Base-by-base conservation (phyloP, 1,284 basidiomycete species). In the Microbotryum scabiosae region DNA sequence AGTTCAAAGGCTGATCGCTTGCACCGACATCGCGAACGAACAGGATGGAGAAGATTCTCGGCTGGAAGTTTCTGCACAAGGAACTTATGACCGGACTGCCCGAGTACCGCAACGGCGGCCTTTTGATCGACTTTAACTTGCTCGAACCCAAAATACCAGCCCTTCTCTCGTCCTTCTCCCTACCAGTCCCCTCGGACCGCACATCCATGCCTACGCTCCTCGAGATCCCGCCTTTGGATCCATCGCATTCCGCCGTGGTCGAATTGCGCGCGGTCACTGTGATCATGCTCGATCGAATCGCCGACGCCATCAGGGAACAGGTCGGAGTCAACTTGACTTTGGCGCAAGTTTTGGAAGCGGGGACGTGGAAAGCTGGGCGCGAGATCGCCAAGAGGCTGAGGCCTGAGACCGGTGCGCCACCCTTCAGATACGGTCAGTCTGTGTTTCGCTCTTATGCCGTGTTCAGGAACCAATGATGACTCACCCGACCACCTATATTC, bases 261-360 rank as follows among this genome's bases (percentile, higher is more conserved):
- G 93, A 97, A 76, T 96, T 93, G 92, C 80, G 94, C 57, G 91
- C 92, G 0, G 81, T 96, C 79, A 97, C 93, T 0, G 88, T 97
- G 45, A 86, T 96, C 62, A 83, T 87, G 71, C 79, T 97, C 25
- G 91, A 94, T 75, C 83, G 85, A 59, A 84, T 91, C 63, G 87
- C 87, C 3, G 78, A 82, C 41, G 80, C 80, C 32, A 84, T 94
- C 64, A 84, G 88, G 51, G 70, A 72, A 57, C 80, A 83, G 67
- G 79, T 87, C 52, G 75, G 76, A 2, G 78, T 77, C 2, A 79
- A 85, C 32, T 69, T 81, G 30, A 82, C 82, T 0, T 81, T 96
- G 14, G 85, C 89, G 0, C 94, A 97, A 75, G 85, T 97, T 0
- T 78, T 97, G 32, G 93, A 97, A 76, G 85, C 85, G 55, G 91